phyloP scores from a whole-genome alignment of 257 asterid genomes.

The Solanum gandarillasii region DNA sequence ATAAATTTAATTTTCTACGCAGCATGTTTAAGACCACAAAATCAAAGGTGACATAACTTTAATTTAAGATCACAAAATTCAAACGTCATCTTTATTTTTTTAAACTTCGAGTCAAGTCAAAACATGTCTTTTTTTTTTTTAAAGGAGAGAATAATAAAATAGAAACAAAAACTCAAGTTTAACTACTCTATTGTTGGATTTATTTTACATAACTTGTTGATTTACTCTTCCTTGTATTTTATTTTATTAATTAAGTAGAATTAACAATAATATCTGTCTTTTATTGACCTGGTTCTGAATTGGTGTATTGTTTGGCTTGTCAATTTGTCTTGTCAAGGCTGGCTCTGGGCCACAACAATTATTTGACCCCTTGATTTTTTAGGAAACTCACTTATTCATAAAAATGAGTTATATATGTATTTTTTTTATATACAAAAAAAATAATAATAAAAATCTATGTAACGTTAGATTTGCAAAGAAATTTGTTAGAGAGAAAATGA shows the following conservation, averaged over 20 bases:
- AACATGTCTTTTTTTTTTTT: too few relatives aligned
- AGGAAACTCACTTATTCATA: too few relatives aligned
- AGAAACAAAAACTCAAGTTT: neutral
- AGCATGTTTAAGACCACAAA: fast-evolving
- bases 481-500: too few relatives aligned
- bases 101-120: neutral
- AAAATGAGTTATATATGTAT: too few relatives aligned
- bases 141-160: neutral
- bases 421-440: too few relatives aligned
- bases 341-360: neutral
- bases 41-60: too few relatives aligned
- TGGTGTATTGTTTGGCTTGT: neutral
- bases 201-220: neutral
- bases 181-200: neutral
- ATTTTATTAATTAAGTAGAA: neutral
- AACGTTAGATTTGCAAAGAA: too few relatives aligned
- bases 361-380: neutral
- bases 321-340: neutral
- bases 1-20: too few relatives aligned
- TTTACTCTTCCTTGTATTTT: neutral
- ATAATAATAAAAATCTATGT: too few relatives aligned
- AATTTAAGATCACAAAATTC: too few relatives aligned
- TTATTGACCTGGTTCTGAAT: neutral
- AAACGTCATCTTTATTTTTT: too few relatives aligned
- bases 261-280: neutral